Conservation (phyloP, 352 stramenopile genomes). For the Globisporangium recalcitrans region DNA sequence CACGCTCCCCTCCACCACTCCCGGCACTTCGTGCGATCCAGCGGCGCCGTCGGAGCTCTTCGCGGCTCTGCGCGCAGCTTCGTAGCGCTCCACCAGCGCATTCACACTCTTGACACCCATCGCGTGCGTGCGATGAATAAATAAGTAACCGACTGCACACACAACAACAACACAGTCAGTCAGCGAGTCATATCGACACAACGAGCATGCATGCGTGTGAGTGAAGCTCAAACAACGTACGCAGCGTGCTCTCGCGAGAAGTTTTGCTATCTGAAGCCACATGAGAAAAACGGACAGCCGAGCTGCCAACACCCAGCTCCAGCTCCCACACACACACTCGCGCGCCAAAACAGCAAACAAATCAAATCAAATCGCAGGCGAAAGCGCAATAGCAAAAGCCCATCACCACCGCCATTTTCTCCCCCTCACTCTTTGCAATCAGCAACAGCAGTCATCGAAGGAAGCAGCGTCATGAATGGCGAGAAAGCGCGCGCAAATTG, state of each 20-base stretch:
- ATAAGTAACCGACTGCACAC: neutral
- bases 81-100: constrained; percentile 14
- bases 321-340: neutral
- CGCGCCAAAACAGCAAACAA: neutral
- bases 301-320: neutral
- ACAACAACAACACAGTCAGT: neutral
- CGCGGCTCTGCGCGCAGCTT: neutral
- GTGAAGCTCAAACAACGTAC: neutral
- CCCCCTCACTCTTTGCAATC: too few species aligned
- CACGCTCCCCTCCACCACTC: constrained; percentile 10
- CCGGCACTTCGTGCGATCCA: neutral
- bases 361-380: neutral
- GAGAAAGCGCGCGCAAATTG: constrained; percentile 11
- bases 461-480: too few species aligned
- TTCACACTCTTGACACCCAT: constrained; percentile 6
- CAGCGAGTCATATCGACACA: neutral
- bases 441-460: neutral
- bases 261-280: constrained; percentile 13
- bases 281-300: constrained; percentile 1
- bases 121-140: neutral
- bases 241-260: neutral
- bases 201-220: neutral
- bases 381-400: neutral
- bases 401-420: neutral
- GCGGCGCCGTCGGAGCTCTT: neutral